phyloP scores from a whole-genome alignment of 441 rosid species.

The Erodium moschatum region DNA sequence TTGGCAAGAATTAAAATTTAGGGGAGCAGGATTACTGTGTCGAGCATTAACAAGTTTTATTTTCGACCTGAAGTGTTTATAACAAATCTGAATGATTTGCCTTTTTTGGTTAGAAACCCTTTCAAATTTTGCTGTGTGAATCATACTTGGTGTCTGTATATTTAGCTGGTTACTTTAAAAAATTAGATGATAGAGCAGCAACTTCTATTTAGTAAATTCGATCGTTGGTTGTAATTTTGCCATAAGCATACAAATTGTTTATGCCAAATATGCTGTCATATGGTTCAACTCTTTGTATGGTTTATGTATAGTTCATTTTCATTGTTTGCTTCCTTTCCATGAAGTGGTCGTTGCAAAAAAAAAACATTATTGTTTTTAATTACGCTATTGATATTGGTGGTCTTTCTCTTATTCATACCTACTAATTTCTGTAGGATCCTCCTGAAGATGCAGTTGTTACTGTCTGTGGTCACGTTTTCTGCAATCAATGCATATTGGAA shows the following conservation, averaged over 20 bases:
- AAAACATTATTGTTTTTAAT: too few relatives aligned
- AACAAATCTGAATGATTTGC: neutral
- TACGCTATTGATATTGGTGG: neutral
- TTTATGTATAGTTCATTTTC: neutral
- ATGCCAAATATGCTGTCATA: neutral
- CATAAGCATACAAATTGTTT: neutral
- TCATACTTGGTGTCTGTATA: neutral
- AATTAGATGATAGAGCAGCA: neutral
- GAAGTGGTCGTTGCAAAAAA: too few relatives aligned
- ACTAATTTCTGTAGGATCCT: constrained; percentile 45
- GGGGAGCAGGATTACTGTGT: neutral
- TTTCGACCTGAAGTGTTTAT: neutral
- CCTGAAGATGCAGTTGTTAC: constrained; percentile 91
- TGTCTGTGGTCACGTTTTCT: constrained; percentile 74
- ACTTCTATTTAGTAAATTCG: neutral
- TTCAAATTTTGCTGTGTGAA: neutral
- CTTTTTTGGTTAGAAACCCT: neutral
- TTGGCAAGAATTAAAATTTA: neutral
- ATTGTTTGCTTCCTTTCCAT: too few relatives aligned
- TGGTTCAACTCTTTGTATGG: neutral
- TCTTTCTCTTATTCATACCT: neutral
- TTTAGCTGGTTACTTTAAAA: neutral
- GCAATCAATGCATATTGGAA: constrained; percentile 74
- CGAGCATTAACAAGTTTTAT: neutral
- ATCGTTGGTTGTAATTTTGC: neutral